Percentiles rank a stretch among this genome's conserved stretches.
phyloP scores from a whole-genome alignment of 805 yeast genomes.

The Candida ascalaphidarum region DNA sequence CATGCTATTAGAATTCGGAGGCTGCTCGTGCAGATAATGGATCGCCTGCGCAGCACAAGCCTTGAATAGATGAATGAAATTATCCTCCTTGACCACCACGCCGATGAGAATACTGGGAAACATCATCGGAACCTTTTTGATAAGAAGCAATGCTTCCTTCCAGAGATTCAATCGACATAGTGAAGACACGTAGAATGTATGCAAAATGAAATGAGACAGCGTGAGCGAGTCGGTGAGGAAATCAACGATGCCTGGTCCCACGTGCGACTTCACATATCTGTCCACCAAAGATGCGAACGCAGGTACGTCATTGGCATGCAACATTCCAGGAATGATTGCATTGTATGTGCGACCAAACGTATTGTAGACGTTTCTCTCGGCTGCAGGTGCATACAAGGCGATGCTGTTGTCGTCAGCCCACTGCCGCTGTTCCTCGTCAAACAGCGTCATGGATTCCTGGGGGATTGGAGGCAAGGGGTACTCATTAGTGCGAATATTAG shows the following conservation, averaged over 20 bases:
- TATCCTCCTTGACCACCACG: conserved; percentile 3
- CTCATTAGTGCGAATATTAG: conserved; percentile 12
- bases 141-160: conserved; percentile 17
- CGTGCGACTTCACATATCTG: conserved; percentile 4
- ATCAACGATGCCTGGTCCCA: conserved; percentile 5
- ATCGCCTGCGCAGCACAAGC: too few species aligned
- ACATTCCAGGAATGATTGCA: conserved; percentile 20
- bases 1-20: too few species aligned
- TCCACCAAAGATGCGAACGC: conserved; percentile 14
- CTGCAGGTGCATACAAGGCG: conserved; percentile 14
- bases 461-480: conserved; percentile 1
- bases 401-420: neutral
- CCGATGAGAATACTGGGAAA: conserved; percentile 2
- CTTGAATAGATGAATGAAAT: conserved; percentile 4
- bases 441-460: conserved; percentile 1
- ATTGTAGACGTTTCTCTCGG: conserved; percentile 18
- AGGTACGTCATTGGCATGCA: conserved; percentile 24
- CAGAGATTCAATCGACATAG: conserved; percentile 17
- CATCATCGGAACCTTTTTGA: conserved; percentile 9
- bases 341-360: conserved; percentile 9
- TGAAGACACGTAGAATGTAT: conserved; percentile 16
- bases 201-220: conserved; percentile 17
- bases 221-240: conserved; percentile 10
- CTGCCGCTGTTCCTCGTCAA: conserved; percentile 4
- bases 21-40: too few species aligned